Base-by-base conservation (phyloP, 2,329 filamentous ascomycete genomes). In the Xylaria polymorpha region DNA sequence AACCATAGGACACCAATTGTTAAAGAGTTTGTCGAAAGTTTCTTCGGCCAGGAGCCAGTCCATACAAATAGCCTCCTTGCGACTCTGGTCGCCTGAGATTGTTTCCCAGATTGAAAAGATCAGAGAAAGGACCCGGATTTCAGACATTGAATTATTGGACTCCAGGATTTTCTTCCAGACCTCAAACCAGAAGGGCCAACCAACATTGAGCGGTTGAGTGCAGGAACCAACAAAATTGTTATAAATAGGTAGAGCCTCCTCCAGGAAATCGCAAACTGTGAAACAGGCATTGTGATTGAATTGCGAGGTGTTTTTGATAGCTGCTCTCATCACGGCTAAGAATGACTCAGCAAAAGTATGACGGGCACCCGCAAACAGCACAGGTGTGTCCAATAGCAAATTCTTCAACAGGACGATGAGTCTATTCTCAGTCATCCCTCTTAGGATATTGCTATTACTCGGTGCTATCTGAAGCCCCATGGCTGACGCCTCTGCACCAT, bases 1-100 rank as follows among this genome's bases (percentile, higher is more conserved):
- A 25, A 97, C 93, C 94, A 97, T 97, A 0, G 94, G 94, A 76
- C 93, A 97, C 94, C 94, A 97, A 76, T 97, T 94, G 77, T 92
- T 95, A 81, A 97, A 98, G 70, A 94, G 90, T 69, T 88, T 89
- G 76, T 92, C 89, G 78, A 97, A 97, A 1, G 91, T 87, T 32
- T 90, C 85, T 63, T 92, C 90, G 7, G 90, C 87, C 14, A 98
- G 83, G 46, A 98, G 82, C 84, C 96, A 94, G 25, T 90, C 88
- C 35, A 92, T 75, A 77, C 93, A 97, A 20, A 97, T 78, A 15
- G 86, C 83, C 66, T 87, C 84, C 79, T 95, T 97, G 59, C 92
- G 87, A 60, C 84, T 82, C 1, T 90, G 86, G 64, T 93, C 87
- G 41, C 86, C 85, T 12, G 88, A 85, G 69, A 96, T 85, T 1